phyloP scores from a whole-genome alignment of 495 filamentous ascomycete species.

The Elasticomyces elasticus region DNA sequence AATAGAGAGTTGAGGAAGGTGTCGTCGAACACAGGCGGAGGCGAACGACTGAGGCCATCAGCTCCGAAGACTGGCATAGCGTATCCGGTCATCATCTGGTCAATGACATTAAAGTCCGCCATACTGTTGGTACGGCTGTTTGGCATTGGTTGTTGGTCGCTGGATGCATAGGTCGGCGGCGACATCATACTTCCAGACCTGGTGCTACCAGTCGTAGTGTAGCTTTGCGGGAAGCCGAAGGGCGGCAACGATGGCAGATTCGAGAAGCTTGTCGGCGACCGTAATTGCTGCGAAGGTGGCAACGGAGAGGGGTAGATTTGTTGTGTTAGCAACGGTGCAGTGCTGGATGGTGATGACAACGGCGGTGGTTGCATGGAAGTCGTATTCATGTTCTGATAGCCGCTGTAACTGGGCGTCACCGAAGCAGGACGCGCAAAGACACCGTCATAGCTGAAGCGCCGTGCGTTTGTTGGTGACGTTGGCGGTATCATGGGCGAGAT shows the following conservation, averaged over 20 bases:
- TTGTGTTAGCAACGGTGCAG: background rate
- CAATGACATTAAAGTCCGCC: constrained; percentile 17
- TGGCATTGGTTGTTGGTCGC: constrained; percentile 12
- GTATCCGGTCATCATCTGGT: constrained; percentile 26
- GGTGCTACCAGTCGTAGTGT: background rate
- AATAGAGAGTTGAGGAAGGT: constrained; percentile 90
- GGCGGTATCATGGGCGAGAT: background rate
- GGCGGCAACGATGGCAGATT: constrained; percentile 17
- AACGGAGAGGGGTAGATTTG: constrained; percentile 5
- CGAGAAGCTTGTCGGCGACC: constrained; percentile 10
- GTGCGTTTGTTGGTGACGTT: background rate
- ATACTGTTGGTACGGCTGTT: constrained; percentile 20
- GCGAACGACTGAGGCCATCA: constrained; percentile 67
- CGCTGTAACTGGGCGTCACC: background rate
- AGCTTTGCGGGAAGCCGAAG: constrained; percentile 14
- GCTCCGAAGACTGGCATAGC: constrained; percentile 35
- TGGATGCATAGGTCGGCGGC: constrained; percentile 6
- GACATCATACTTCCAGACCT: constrained; percentile 16
- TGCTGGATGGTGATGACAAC: constrained; percentile 3
- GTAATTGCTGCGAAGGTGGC: background rate
- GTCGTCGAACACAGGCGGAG: constrained; percentile 75
- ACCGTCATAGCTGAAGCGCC: constrained; percentile 11
- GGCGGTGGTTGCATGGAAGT: constrained; percentile 16
- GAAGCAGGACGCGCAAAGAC: background rate
- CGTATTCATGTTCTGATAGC: background rate